These are phyloP conservation scores for Sarocladium oryzae DNA, from an alignment of 2,329 filamentous ascomycete genomes.

Conservation along the genomic window DNA sequence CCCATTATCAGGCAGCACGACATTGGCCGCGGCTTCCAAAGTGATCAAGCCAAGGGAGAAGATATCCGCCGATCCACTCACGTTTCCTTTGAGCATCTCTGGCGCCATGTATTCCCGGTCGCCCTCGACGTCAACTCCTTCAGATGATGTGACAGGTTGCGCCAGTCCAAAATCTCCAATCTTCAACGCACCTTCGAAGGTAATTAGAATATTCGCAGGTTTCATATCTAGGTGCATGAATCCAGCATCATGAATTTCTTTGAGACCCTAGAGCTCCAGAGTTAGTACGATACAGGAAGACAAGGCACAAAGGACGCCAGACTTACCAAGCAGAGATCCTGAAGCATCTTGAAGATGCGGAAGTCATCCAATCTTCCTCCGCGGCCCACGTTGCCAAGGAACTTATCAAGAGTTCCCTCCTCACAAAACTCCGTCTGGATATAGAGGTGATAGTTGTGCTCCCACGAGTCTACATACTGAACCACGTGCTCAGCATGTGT, in stretches of 20 bases:
- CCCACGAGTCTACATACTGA: conserved; percentile 81
- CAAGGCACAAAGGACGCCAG: no score
- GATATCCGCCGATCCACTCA: conserved; percentile 86
- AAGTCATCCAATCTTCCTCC: conserved; percentile 92
- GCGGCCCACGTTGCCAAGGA: conserved; percentile 73
- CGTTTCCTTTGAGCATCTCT: conserved; percentile 79
- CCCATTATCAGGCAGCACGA: conserved; percentile 88
- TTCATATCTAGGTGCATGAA: conserved; percentile 84
- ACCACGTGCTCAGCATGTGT: conserved; percentile 79
- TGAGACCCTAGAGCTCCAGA: conserved; percentile 60
- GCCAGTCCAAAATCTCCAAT: conserved; percentile 86
- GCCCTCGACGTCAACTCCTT: conserved; percentile 80
- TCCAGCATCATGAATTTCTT: conserved; percentile 81
- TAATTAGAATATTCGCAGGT: conserved; percentile 77
- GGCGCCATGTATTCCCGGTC: conserved; percentile 95
- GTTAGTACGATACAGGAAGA: no score
- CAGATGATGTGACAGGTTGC: conserved; percentile 66
- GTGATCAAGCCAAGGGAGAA: conserved; percentile 93
- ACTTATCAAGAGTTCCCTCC: conserved; percentile 82
- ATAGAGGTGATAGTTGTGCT: conserved; percentile 77
- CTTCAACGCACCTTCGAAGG: conserved; percentile 74
- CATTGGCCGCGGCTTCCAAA: conserved; percentile 90
- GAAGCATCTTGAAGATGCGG: conserved; percentile 94
- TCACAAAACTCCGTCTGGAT: conserved; percentile 98
- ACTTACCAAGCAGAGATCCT: conserved; percentile 77